Evolutionary conservation across 2,329 filamentous ascomycete species (phyloP), one percentile per base, ranked within the genome.

Genomic region (Aspergillus sp.): DNA sequence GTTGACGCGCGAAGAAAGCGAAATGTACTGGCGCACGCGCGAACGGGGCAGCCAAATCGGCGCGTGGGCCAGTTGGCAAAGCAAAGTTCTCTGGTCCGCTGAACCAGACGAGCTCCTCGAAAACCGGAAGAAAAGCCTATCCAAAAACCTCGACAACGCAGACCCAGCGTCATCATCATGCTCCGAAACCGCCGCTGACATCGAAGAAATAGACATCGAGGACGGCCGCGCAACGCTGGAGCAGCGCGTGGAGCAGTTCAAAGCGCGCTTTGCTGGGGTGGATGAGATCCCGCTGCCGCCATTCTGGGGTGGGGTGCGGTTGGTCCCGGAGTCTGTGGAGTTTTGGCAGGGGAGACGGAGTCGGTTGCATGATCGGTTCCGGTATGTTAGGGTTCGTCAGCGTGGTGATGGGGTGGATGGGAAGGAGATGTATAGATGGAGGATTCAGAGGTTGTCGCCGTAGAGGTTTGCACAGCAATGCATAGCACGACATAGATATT

Each of bases 321-420:
- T 98, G 50, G 77, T 90, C 53, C 91, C 93, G 0, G 85, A 89
- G 61, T 80, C 81, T 57, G 78, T 98, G 42, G 93, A 98, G 76
- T 98, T 98, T 66, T 98, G 93, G 80, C 90, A 96, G 74, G 93
- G 93, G 2, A 79, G 93, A 58, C 79, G 88, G 63, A 95, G 85
- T 70, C 78, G 93, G 49, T 71, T 98, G 67, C 93, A 98, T 70
- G 93, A 98, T 74, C 84, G 93, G 27, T 97, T 98, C 65, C 78
- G 83, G 51, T 97, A 96, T 70, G 80, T 81, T 47, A 82, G 79
- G 64, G 75, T 79, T 43, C 69, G 93, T 56, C 77, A 88, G 57
- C 19, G 2, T 19, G 81, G 87, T 58, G 57, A 57, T 8, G 57
- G 27, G 58, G n/a, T 12, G 34, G 34, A 19, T 19, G 34, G 36